Evolutionary conservation across 805 yeast species (phyloP).

Genomic region (Candida caryicola): DNA sequence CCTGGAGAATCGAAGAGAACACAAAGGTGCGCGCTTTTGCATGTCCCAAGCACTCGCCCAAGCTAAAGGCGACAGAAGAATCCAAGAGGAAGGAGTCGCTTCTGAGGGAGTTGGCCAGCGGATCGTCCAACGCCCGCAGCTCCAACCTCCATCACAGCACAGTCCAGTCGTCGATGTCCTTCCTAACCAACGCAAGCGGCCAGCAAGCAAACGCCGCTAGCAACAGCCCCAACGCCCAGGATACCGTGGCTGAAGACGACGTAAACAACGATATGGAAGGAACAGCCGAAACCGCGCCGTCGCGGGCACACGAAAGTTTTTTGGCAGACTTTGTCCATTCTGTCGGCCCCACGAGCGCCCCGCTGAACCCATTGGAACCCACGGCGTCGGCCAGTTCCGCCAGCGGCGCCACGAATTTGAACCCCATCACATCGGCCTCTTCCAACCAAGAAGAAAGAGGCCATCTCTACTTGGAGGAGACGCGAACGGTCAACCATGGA

Average conservation of each 20-base stretch:
- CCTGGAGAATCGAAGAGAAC: constrained; percentile 86
- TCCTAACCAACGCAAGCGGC: constrained; percentile 8
- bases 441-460: constrained; percentile 17
- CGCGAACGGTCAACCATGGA: constrained; percentile 70
- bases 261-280: constrained; percentile 16
- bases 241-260: constrained; percentile 11
- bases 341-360: background rate
- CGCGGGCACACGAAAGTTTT: constrained; percentile 24
- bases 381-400: constrained; percentile 17
- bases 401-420: constrained; percentile 17
- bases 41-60: constrained; percentile 56
- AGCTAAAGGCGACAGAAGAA: constrained; percentile 46
- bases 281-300: constrained; percentile 13
- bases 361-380: constrained; percentile 2
- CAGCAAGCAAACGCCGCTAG: background rate
- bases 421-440: constrained; percentile 13
- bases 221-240: background rate
- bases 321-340: constrained; percentile 23
- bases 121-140: background rate
- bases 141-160: constrained; percentile 28
- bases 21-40: constrained; percentile 57
- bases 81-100: constrained; percentile 19
- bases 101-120: constrained; percentile 9
- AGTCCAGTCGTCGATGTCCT: constrained; percentile 22
- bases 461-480: constrained; percentile 64